Evolutionary conservation across 257 asterid genomes (phyloP), one percentile per base, ranked within the genome.

Genomic region (Capsicum rhomboideum): DNA sequence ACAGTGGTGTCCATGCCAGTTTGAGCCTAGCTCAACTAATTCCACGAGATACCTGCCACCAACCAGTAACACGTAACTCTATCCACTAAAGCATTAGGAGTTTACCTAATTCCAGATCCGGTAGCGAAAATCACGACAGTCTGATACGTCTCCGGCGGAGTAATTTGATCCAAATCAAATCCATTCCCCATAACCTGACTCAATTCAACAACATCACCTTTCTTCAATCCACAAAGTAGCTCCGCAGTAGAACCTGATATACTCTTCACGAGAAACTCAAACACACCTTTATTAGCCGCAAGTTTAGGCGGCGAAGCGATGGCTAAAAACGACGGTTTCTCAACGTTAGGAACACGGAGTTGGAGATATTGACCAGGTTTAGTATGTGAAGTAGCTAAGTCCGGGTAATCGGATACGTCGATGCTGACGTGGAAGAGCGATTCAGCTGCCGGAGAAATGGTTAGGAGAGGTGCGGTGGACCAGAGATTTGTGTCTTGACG

Each of bases 91-190:
- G 6, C 63, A 21, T 53, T 26, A 13, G 64, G n/a, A 10, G 63
- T 12, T 83, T 55, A 93, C 98, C 99, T 96, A 69, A 96, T 94
- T 78, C 98, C 99, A 69, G 99, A 90, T 86, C 99, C 97, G 28
- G 99, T 96, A 68, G 98, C 99, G 84, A 96, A 96, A 86, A 96
- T 91, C 72, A 96, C 94, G 75, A 96, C 93, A 28, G 96, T 90
- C 85, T 89, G 96, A 78, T 82, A 93, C 58, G 84, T 81, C 72
- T 94, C 90, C 54, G 95, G 92, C 67, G 97, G 99, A 18, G 95
- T 89, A 31, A 96, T 89, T 80, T 56, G 91, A 84, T 90, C 95
- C 37, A 91, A 71, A n/a, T 89, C 92, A 74, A 92, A 96, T 13
- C 99, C 99, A 20, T 89, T 91, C 18, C 99, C 98, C 92, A 94